These are phyloP conservation scores for Aegilops umbellulata DNA, from an alignment of 176 grass and related monocot species.

Conservation along the genomic window DNA sequence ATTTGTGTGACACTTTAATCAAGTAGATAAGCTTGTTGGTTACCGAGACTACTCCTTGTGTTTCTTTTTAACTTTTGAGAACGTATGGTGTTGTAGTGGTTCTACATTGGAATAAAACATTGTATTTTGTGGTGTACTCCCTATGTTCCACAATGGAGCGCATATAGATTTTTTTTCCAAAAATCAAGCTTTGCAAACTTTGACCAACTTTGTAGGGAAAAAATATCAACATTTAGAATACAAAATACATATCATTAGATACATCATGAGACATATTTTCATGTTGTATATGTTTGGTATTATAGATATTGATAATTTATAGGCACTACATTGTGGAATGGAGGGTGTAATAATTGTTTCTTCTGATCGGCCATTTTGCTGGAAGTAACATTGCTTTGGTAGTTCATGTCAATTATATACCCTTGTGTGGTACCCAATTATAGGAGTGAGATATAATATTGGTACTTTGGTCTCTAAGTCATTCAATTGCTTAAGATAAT, in stretches of 20 bases:
- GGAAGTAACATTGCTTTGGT: background rate
- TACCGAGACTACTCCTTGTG: background rate
- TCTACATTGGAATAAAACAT: background rate
- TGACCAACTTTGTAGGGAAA: no score
- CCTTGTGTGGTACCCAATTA: background rate
- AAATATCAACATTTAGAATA: no score
- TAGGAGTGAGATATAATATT: background rate
- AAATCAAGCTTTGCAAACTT: no score
- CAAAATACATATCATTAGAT: no score
- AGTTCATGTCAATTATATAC: background rate
- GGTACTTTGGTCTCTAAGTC: background rate
- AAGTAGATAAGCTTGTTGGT: background rate
- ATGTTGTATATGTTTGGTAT: no score
- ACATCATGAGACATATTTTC: no score
- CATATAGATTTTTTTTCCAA: no score
- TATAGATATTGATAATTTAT: no score
- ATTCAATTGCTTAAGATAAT: background rate
- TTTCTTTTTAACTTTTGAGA: background rate
- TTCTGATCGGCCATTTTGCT: background rate
- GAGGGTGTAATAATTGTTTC: background rate
- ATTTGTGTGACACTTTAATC: constrained; percentile 1
- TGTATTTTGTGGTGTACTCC: background rate
- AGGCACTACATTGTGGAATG: no score
- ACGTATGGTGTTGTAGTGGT: background rate
- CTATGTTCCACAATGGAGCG: no score